A percentile compares a stretch with the other conserved stretches of the same genome.
phyloP scores from a whole-genome alignment of 371 early-diverging fungal genomes.

The Sanchytrium tribonematis region DNA sequence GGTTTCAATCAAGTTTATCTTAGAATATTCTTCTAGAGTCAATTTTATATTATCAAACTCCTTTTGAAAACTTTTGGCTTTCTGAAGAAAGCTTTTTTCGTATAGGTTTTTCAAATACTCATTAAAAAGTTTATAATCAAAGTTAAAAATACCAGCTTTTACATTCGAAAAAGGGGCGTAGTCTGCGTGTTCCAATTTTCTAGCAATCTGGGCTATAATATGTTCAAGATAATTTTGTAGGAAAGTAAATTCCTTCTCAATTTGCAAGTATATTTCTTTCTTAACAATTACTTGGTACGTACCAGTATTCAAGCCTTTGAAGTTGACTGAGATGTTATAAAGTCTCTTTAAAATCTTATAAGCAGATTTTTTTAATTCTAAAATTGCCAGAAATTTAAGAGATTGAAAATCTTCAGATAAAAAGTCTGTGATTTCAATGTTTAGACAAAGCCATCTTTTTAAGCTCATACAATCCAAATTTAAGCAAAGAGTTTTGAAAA shows the following conservation, averaged over 20 bases:
- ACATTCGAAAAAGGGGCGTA: not conserved
- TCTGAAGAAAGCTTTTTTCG: not conserved
- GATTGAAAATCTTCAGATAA: not conserved
- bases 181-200: not conserved
- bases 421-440: not conserved
- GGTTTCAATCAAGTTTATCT: not conserved
- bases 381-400: not conserved
- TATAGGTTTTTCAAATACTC: not conserved
- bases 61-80: not conserved
- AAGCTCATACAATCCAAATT: not conserved
- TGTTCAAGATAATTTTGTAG: not conserved
- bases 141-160: not conserved
- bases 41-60: not conserved
- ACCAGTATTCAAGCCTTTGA: not conserved
- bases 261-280: not conserved
- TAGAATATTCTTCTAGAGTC: not conserved
- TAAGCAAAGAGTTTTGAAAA: not conserved
- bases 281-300: not conserved
- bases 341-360: not conserved
- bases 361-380: not conserved
- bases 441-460: not conserved
- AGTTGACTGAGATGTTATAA: not conserved
- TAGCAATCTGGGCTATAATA: not conserved
- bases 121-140: not conserved
- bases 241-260: not conserved